Base-by-base conservation (phyloP, 495 filamentous ascomycete genomes). In the Xylaria intraflava region DNA sequence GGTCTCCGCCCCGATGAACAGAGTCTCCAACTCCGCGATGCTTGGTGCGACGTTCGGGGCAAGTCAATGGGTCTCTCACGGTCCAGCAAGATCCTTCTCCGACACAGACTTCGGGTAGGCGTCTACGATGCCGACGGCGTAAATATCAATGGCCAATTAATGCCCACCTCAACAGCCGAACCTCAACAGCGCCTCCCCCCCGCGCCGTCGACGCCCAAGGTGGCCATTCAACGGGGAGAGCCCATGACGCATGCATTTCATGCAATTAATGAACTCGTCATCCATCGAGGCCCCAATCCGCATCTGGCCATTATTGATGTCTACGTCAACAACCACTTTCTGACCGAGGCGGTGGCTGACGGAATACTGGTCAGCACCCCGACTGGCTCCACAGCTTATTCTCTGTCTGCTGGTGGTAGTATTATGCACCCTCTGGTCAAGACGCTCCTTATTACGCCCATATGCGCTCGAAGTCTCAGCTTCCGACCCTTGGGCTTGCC, bases 361-460 rank as follows among this genome's bases (percentile, higher is more conserved):
- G 93, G 93, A 46, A 92, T 98, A 59, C 89, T 98, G 36, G 84
- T 96, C 40, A 88, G 83, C 26, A 96, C 93, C 0, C 93, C 93
- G 0, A 98, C 93, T 0, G 93, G 93, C 5, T 92, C 87, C 51
- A 98, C 93, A 0, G 94, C 93, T 1, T 98, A 97, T 74, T 90
- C 84, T 22, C 78, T 98, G n/a, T 88, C 83, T 58, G 84, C 84
- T 7, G 93, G 93, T 11, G 93, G 93, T n/a, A 88, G 83, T 61
- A 97, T 98, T 62, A 83, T 98, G 45, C 93, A 98, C 65, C 93
- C 93, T 0, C 74, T 96, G 6, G 93, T 98, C 7, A 83, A 85
- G 36, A 86, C 86, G 7, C 75, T 96, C 11, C 80, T 96, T 23
- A 78, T 98, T 43, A 98, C 93, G 0, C 93, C 93, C 23, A 95